Evolutionary conservation across 495 filamentous ascomycete species (phyloP), one percentile per base, ranked within the genome.

Genomic region (Podospora australis): DNA sequence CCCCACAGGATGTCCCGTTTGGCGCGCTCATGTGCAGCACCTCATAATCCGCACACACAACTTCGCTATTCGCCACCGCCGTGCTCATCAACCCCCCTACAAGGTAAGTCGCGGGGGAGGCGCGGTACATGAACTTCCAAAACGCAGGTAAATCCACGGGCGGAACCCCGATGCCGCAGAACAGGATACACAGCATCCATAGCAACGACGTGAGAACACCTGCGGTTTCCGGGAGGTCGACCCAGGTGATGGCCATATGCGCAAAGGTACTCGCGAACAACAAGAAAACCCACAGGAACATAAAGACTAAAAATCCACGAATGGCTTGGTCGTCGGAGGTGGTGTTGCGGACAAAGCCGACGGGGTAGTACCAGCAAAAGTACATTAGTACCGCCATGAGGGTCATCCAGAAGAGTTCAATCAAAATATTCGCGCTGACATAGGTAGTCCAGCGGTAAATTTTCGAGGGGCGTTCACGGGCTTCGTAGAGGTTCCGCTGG

Each of bases 381-480:
- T 75, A 81, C 58, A 78, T 79, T 8, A 78, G 53, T 0, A 73
- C 70, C 14, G 74, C 74, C 44, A 81, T 57, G 28, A 78, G 63
- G 13, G 77, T 64, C 20, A 29, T 46, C 46, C 79, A 81, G 1
- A 76, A 77, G 10, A 83, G 70, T 50, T 83, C 80, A 0, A 70
- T 74, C 9, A 78, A 14, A 14, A 32, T 10, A 32, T 32, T 32
- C 3, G 29, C 29, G 11, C 11, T 4, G 11, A 32, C 29, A 57
- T 8, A 78, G 61, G 57, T 74, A 16, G 74, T 58, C 84, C 83
- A 87, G 7, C 74, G 78, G 60, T 89, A 89, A 19, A 82, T 81
- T 52, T 84, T 86, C 10, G 79, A 79, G n/a, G 79, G 80, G 17
- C 75, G 72, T 60, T 90, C 86, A 14, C 86, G 76, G 0, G 80